phyloP scores from a whole-genome alignment of 2,329 filamentous ascomycete species.

The Neoarthrinium moseri region DNA sequence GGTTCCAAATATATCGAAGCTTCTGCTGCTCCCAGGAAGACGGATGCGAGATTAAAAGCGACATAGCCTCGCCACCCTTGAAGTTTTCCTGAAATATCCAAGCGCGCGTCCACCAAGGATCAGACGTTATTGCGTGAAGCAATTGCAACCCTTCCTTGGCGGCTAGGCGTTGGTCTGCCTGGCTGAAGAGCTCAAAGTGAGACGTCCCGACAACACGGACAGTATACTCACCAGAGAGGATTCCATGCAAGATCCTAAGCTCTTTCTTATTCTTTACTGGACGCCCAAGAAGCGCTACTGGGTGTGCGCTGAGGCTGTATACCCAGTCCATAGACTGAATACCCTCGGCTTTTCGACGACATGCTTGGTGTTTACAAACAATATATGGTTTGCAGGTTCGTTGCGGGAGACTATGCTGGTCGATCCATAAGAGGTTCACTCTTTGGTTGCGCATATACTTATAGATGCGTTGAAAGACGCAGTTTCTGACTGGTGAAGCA shows the following conservation, averaged over 20 bases:
- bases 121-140: conserved; percentile 13
- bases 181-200: neutral
- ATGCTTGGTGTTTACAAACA: neutral
- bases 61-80: conserved; percentile 22
- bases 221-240: conserved; percentile 1
- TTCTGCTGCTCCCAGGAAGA: conserved; percentile 17
- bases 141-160: neutral
- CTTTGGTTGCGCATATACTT: neutral
- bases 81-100: conserved; percentile 35
- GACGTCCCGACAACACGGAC: no score
- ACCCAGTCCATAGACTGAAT: conserved; percentile 11
- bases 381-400: neutral
- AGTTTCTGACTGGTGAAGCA: neutral
- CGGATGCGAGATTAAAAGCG: conserved; percentile 24
- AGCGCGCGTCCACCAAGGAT: conserved; percentile 28
- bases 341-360: conserved; percentile 1
- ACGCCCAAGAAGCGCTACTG: conserved; percentile 6
- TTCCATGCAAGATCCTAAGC: neutral
- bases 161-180: neutral
- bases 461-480: neutral
- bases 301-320: conserved; percentile 9
- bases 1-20: conserved; percentile 9
- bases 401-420: neutral
- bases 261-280: neutral
- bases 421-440: neutral